A percentile compares a stretch with the other conserved stretches of the same genome.
phyloP scores from a whole-genome alignment of 2,329 filamentous ascomycete genomes.

The Colletotrichum shisoi region DNA sequence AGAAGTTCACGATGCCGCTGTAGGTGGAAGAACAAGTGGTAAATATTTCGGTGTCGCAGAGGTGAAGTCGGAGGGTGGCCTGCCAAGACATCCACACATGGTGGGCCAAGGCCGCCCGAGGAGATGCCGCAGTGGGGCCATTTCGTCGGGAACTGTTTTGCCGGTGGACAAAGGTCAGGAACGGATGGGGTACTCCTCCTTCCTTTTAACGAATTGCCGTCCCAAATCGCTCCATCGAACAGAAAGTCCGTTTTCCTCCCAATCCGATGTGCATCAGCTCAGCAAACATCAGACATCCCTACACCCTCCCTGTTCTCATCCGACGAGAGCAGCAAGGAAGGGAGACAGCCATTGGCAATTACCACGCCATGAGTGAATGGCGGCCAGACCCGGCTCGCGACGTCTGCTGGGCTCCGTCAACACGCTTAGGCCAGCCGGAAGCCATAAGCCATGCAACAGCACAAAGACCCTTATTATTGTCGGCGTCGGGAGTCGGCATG shows the following conservation, averaged over 20 bases:
- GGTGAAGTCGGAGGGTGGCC: slow-evolving; percentile 11
- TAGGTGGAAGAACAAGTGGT: neutral
- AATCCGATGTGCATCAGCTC: slow-evolving; percentile 30
- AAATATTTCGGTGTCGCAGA: neutral
- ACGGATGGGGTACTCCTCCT: neutral
- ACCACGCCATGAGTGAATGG: neutral
- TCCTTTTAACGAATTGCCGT: neutral
- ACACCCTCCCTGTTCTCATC: neutral
- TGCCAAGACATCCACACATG: slow-evolving; percentile 14
- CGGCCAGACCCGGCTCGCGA: neutral
- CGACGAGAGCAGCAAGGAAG: neutral
- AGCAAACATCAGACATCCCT: slow-evolving; percentile 5
- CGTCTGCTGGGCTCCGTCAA: neutral
- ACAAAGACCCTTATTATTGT: slow-evolving; percentile 3
- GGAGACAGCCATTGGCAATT: slow-evolving; percentile 6
- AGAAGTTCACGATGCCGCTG: no score
- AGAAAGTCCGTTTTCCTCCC: neutral
- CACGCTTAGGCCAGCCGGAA: neutral
- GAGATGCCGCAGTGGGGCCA: slow-evolving; percentile 3
- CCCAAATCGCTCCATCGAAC: neutral
- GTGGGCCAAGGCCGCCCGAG: slow-evolving; percentile 11
- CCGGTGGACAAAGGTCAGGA: neutral
- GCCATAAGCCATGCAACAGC: slow-evolving; percentile 15
- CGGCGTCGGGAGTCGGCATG: neutral
- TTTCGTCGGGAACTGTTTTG: slow-evolving; percentile 9